Percentiles rank a stretch among this genome's conserved stretches.
phyloP scores from a whole-genome alignment of 2,329 filamentous ascomycete species.

The Ophiocordyceps unilateralis region DNA sequence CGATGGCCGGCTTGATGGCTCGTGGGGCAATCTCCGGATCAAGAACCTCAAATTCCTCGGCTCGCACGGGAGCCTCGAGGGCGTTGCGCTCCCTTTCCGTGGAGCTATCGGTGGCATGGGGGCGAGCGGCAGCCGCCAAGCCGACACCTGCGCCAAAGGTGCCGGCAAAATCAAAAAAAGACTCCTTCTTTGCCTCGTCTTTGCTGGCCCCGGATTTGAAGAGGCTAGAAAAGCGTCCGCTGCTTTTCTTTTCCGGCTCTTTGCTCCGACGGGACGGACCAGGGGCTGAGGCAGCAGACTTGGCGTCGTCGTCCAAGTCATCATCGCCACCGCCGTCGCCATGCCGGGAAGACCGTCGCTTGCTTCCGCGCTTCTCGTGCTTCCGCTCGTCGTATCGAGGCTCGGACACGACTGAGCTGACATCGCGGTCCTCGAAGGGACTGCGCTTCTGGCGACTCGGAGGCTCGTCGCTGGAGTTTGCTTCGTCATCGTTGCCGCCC shows the following conservation, averaged over 20 bases:
- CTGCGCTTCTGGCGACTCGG: conserved; percentile 19
- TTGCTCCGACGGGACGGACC: conserved; percentile 16
- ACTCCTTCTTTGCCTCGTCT: conserved; percentile 26
- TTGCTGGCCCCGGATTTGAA: conserved; percentile 23
- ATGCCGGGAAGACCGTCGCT: conserved; percentile 11
- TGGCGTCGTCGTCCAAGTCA: conserved; percentile 21
- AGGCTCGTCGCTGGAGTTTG: conserved; percentile 16
- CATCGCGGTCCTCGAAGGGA: conserved; percentile 27
- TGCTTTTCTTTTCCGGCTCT: conserved; percentile 19
- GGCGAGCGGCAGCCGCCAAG: conserved; percentile 29
- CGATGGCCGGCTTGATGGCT: conserved; percentile 46
- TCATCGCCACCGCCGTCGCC: conserved; percentile 23
- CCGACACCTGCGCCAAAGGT: conserved; percentile 54
- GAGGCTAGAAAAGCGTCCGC: conserved; percentile 30
- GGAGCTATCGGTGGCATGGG: conserved; percentile 27
- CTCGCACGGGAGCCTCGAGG: conserved; percentile 7
- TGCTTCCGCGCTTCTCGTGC: conserved; percentile 15
- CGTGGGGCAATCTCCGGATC: conserved; percentile 42
- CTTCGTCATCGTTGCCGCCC: conserved; percentile 18
- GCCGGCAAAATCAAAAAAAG: conserved; percentile 60
- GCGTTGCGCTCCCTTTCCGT: conserved; percentile 19
- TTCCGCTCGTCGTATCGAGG: conserved; percentile 15
- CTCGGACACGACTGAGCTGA: conserved; percentile 31
- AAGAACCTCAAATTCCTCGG: conserved; percentile 18
- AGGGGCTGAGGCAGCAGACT: conserved; percentile 14